Conservation (phyloP, 495 filamentous ascomycete genomes). For the Podospora pseudocomata region DNA sequence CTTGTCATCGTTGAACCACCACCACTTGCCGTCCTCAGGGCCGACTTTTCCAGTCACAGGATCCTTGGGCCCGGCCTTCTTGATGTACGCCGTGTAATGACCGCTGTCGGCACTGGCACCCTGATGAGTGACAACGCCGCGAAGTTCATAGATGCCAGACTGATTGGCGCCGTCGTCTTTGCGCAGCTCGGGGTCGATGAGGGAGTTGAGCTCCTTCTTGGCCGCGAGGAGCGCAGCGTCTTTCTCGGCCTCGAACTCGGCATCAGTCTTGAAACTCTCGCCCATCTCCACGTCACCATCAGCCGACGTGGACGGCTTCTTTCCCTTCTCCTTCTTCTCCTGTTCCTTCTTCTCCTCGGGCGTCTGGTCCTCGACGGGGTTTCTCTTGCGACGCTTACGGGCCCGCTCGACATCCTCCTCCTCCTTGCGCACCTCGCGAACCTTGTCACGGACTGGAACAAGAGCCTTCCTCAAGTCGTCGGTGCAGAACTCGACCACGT, state of each 20-base stretch:
- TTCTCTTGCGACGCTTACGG: slow-evolving; percentile 79
- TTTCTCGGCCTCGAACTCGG: slow-evolving; percentile 82
- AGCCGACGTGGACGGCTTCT: slow-evolving; percentile 28
- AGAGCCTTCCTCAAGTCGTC: slow-evolving; percentile 79
- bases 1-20: slow-evolving; percentile 99
- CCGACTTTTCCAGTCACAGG: slow-evolving; percentile 64
- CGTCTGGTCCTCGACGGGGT: slow-evolving; percentile 39
- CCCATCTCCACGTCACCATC: slow-evolving; percentile 69
- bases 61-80: slow-evolving; percentile 72
- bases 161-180: slow-evolving; percentile 81
- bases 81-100: slow-evolving; percentile 96
- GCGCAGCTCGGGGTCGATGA: slow-evolving; percentile 67
- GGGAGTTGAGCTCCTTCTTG: slow-evolving; percentile 76
- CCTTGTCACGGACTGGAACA: slow-evolving; percentile 88
- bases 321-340: slow-evolving; percentile 38
- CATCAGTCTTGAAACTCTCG: slow-evolving; percentile 84
- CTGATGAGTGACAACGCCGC: slow-evolving; percentile 96
- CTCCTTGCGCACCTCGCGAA: slow-evolving; percentile 92
- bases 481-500: slow-evolving; percentile 92
- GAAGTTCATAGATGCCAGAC: slow-evolving; percentile 89
- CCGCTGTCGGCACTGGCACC: slow-evolving; percentile 95
- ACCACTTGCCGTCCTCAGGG: slow-evolving; percentile 91
- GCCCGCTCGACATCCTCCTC: slow-evolving; percentile 85
- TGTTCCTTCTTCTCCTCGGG: slow-evolving; percentile 35
- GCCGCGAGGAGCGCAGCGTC: slow-evolving; percentile 65